These are phyloP conservation scores for Dalbergia cochinchinensis DNA, from an alignment of 306 rosid genomes.

Conservation along the genomic window DNA sequence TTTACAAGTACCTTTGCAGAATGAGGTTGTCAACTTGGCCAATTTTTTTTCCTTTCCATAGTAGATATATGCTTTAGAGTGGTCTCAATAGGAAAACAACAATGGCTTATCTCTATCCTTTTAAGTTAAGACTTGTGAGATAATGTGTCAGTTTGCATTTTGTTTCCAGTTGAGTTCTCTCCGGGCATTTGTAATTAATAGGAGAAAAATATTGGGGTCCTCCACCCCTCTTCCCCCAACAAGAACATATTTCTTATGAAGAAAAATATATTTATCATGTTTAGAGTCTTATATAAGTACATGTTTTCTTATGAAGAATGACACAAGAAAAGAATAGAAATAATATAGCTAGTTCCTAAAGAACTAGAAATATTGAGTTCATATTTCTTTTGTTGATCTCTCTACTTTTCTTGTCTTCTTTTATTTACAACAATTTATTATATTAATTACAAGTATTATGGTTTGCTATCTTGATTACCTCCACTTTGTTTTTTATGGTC, in stretches of 20 bases:
- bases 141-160: slow-evolving; percentile 20
- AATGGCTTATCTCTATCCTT: background rate
- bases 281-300: too few species aligned
- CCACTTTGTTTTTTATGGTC: slow-evolving; percentile 27
- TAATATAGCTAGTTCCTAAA: too few species aligned
- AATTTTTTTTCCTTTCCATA: background rate
- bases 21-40: slow-evolving; percentile 62
- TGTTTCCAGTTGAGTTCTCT: background rate
- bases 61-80: slow-evolving; percentile 26
- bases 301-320: too few species aligned
- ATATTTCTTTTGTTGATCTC: too few species aligned
- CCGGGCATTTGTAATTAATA: too few species aligned
- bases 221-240: background rate
- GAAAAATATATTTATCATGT: too few species aligned
- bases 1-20: slow-evolving; percentile 51
- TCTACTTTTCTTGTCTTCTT: too few species aligned
- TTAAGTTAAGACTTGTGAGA: slow-evolving; percentile 25
- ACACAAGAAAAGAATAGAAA: too few species aligned
- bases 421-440: background rate
- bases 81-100: slow-evolving; percentile 37
- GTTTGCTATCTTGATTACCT: slow-evolving; percentile 31
- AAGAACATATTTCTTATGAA: too few species aligned
- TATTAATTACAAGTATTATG: slow-evolving; percentile 6
- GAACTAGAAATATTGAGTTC: too few species aligned
- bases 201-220: too few species aligned